Evolutionary conservation across 768 basidiomycete genomes (phyloP).

Genomic region (Heimioporus sp.): DNA sequence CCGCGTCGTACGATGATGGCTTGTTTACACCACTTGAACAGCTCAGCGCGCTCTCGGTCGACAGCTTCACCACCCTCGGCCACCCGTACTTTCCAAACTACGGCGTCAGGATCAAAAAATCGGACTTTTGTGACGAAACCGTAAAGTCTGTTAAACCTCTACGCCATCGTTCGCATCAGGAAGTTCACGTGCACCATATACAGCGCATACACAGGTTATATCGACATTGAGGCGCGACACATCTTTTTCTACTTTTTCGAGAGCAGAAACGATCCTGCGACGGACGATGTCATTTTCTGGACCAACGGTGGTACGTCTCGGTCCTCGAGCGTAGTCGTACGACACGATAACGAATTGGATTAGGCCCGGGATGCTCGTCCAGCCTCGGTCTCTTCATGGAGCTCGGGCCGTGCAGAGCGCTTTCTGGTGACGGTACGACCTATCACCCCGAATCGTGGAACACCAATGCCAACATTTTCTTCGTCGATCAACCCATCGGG

Average conservation of each 20-base stretch:
- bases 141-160: constrained; percentile 29
- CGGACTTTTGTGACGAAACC: constrained; percentile 39
- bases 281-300: constrained; percentile 60
- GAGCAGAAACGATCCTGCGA: constrained; percentile 54
- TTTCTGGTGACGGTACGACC: constrained; percentile 45
- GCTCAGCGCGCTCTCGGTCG: constrained; percentile 24
- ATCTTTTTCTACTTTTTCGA: constrained; percentile 79
- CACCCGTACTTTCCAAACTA: constrained; percentile 47
- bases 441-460: constrained; percentile 68
- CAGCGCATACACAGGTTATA: constrained; percentile 65
- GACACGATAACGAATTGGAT: neutral
- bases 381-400: constrained; percentile 73
- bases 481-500: constrained; percentile 45
- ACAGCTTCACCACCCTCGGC: constrained; percentile 36
- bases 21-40: constrained; percentile 35
- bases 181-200: neutral
- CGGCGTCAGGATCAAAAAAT: constrained; percentile 40
- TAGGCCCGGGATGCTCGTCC: constrained; percentile 50
- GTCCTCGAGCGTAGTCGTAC: neutral
- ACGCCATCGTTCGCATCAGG: neutral
- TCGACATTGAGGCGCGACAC: constrained; percentile 63
- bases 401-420: constrained; percentile 69
- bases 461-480: constrained; percentile 52
- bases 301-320: constrained; percentile 52
- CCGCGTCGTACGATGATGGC: constrained; percentile 25